Conservation (phyloP, 495 filamentous ascomycete species). For the Lasiosphaeria ovina region DNA sequence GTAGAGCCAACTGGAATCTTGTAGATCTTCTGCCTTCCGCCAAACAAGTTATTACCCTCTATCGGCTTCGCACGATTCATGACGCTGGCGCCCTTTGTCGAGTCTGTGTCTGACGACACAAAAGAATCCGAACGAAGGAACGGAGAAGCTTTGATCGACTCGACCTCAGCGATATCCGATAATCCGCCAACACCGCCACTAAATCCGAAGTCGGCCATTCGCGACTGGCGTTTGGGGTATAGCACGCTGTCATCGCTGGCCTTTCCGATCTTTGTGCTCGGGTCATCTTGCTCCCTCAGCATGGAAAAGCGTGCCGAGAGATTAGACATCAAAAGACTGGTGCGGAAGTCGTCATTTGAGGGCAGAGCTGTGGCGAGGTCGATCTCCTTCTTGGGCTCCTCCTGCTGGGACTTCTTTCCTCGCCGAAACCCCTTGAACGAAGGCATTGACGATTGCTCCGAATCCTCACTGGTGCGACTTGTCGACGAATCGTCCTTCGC, state of each 20-base stretch:
- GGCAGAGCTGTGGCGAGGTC: slow-evolving; percentile 75
- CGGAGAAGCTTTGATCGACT: slow-evolving; percentile 63
- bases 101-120: slow-evolving; percentile 66
- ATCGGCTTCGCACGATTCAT: slow-evolving; percentile 81
- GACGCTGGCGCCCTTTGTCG: slow-evolving; percentile 56
- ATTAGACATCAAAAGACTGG: slow-evolving; percentile 92
- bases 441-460: slow-evolving; percentile 43
- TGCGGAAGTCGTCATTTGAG: slow-evolving; percentile 87
- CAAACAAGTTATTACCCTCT: slow-evolving; percentile 93
- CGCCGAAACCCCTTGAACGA: slow-evolving; percentile 56
- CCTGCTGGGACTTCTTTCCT: slow-evolving; percentile 56
- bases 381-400: slow-evolving; percentile 61
- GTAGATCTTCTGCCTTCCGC: slow-evolving; percentile 93
- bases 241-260: slow-evolving; percentile 92
- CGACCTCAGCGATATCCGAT: slow-evolving; percentile 84
- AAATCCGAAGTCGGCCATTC: slow-evolving; percentile 56
- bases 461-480: slow-evolving; percentile 49
- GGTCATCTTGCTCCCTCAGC: slow-evolving; percentile 90
- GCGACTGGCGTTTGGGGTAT: slow-evolving; percentile 74
- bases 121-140: slow-evolving; percentile 53
- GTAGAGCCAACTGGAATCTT: slow-evolving; percentile 64
- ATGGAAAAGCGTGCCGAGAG: slow-evolving; percentile 95
- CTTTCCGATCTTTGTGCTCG: slow-evolving; percentile 80
- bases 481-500: slow-evolving; percentile 56
- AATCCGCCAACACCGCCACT: slow-evolving; percentile 54